These are phyloP conservation scores for Onygena corvina DNA, from an alignment of 2,329 filamentous ascomycete genomes.

Conservation along the genomic window DNA sequence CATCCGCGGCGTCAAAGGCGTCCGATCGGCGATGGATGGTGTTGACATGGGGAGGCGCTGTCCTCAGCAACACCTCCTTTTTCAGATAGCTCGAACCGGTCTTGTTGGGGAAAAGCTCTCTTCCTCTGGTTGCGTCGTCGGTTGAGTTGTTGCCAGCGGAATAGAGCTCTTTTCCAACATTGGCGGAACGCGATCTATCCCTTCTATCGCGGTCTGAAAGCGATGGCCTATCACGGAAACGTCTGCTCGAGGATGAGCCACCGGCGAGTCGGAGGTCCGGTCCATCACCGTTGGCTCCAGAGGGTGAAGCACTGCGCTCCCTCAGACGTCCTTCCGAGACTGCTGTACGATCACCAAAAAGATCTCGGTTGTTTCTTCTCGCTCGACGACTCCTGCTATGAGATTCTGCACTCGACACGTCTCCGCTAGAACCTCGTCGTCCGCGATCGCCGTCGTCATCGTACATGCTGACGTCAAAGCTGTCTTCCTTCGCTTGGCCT, in stretches of 20 bases:
- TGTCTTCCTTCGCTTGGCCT: slow-evolving; percentile 40
- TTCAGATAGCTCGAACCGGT: slow-evolving; percentile 32
- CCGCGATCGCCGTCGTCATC: slow-evolving; percentile 49
- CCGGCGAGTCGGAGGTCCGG: slow-evolving; percentile 22
- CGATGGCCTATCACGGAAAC: slow-evolving; percentile 35
- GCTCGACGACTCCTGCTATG: slow-evolving; percentile 23
- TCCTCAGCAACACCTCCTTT: slow-evolving; percentile 44
- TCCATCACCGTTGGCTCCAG: slow-evolving; percentile 39
- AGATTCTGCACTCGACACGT: slow-evolving; percentile 23
- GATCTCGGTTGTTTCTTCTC: slow-evolving; percentile 21
- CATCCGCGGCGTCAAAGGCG: slow-evolving; percentile 44
- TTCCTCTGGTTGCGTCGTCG: slow-evolving; percentile 27
- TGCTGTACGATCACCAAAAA: slow-evolving; percentile 30
- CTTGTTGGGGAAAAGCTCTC: slow-evolving; percentile 39
- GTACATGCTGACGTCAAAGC: slow-evolving; percentile 69
- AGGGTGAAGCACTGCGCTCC: slow-evolving; percentile 50
- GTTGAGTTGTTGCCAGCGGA: slow-evolving; percentile 26
- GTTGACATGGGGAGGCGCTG: slow-evolving; percentile 33
- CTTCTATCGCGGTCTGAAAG: slow-evolving; percentile 18
- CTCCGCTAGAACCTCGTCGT: slow-evolving; percentile 15
- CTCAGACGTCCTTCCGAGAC: slow-evolving; percentile 39
- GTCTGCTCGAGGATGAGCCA: slow-evolving; percentile 27
- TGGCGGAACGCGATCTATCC: slow-evolving; percentile 25
- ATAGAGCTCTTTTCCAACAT: slow-evolving; percentile 49
- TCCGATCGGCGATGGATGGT: slow-evolving; percentile 37